Evolutionary conservation across 805 yeast species (phyloP), one percentile per base, ranked within the genome.

Genomic region (Yarrowia sp.): DNA sequence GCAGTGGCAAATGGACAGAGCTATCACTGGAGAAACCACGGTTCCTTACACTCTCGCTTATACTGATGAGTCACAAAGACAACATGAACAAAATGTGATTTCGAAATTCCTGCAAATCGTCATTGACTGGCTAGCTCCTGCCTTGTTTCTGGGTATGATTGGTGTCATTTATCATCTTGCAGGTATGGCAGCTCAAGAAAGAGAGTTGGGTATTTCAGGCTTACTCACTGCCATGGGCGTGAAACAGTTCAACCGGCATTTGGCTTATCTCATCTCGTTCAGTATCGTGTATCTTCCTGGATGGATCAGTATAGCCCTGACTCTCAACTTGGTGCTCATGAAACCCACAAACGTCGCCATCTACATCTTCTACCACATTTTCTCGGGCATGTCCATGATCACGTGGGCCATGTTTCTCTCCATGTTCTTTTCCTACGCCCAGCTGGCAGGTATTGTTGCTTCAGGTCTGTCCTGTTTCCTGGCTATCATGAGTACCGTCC

Each of bases 161-260:
- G 80, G 80, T 36, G 77, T 77, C 40, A 71, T 75, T n/a, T 78
- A 78, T 70, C 80, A 78, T 50, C 71, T 78, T 14, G 72, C 78
- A 32, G 80, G 80, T 11, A 72, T 72, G 32, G 74, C 76, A 8
- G 78, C 80, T 16, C 71, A 69, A 56, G 80, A 78, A 58, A 72
- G 80, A 19, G 79, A 78, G 58, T 46, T 64, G 12, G 80, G 80
- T 1, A 69, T 78, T 48, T 68, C 79, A 7, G 71, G 72, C 14
- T 69, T 78, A 45, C 72, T 78, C 26, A 72, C 75, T 19, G 69
- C 74, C 46, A 78, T 78, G 80, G 80, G 79, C 1, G 74, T 75
- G 45, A 42, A 72, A n/a, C 69, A 73, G 52, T 14, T 70, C 3
- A 70, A 77, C 1, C 70, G 80, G 19, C 71, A 76, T 22, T 59